phyloP scores from a whole-genome alignment of 192 early-diverging fungal species.

The Podila epigama region DNA sequence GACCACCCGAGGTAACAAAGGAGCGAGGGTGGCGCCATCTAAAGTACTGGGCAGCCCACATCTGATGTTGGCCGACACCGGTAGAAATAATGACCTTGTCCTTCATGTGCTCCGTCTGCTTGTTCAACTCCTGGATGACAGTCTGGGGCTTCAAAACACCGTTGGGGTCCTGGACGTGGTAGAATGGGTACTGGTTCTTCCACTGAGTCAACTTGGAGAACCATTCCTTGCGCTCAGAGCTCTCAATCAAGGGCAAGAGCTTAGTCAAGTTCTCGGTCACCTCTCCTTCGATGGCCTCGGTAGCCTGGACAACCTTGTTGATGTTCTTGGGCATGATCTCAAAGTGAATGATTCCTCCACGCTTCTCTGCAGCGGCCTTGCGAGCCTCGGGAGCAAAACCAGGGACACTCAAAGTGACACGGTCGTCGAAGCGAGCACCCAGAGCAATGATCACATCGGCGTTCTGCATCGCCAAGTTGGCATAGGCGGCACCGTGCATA shows the following conservation, averaged over 20 bases:
- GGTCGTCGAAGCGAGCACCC: slow-evolving; percentile 98
- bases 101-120: slow-evolving; percentile 83
- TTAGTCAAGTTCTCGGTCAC: slow-evolving; percentile 85
- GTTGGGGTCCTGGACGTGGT: slow-evolving; percentile 72
- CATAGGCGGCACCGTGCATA: slow-evolving; percentile 98
- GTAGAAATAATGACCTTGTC: slow-evolving; percentile 95
- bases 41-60: slow-evolving; percentile 98
- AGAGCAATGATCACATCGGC: slow-evolving; percentile 95
- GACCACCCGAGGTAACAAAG: slow-evolving; percentile 94
- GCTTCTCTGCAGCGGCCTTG: slow-evolving; percentile 83
- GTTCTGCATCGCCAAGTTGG: slow-evolving; percentile 97
- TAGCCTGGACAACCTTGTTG: slow-evolving; percentile 96
- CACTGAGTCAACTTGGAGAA: slow-evolving; percentile 81
- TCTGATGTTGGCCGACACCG: slow-evolving; percentile 99
- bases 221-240: slow-evolving; percentile 81
- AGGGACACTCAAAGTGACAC: slow-evolving; percentile 85
- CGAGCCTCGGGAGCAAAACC: slow-evolving; percentile 93
- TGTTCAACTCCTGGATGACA: slow-evolving; percentile 91
- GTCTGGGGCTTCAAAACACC: slow-evolving; percentile 90
- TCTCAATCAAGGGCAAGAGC: slow-evolving; percentile 81
- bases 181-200: slow-evolving; percentile 95
- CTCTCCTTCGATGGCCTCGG: slow-evolving; percentile 94
- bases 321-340: slow-evolving; percentile 99
- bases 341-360: slow-evolving; percentile 98
- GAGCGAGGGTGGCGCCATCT: slow-evolving; percentile 90